phyloP scores from a whole-genome alignment of 2,329 filamentous ascomycete genomes.

The Boeremia exigua region DNA sequence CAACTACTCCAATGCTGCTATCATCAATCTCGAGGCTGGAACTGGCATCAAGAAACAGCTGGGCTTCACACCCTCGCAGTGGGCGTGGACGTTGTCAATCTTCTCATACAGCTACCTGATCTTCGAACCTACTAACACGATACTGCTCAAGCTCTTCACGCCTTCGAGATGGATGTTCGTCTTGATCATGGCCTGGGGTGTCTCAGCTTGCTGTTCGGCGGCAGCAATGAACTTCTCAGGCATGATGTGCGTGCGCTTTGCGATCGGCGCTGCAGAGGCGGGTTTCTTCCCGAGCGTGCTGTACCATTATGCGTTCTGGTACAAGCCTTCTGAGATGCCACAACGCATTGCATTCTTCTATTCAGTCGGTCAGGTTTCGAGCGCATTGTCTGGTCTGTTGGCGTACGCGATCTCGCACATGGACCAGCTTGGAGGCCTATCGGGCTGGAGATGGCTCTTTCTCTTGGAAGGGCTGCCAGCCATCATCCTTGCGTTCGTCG shows the following conservation, averaged over 20 bases:
- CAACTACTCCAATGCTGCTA: slow-evolving; percentile 41
- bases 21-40: slow-evolving; percentile 44
- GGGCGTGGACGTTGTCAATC: slow-evolving; percentile 41
- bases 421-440: slow-evolving; percentile 56
- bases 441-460: slow-evolving; percentile 41
- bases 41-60: slow-evolving; percentile 43
- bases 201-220: slow-evolving; percentile 24
- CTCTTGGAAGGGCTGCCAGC: slow-evolving; percentile 24
- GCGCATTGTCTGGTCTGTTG: slow-evolving; percentile 41
- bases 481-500: slow-evolving; percentile 23
- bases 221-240: slow-evolving; percentile 26
- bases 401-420: slow-evolving; percentile 65
- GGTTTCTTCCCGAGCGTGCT: slow-evolving; percentile 24
- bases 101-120: slow-evolving; percentile 44
- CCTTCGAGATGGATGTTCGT: slow-evolving; percentile 29
- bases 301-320: slow-evolving; percentile 61
- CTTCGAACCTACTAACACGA: slow-evolving; percentile 34
- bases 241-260: slow-evolving; percentile 30
- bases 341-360: slow-evolving; percentile 47
- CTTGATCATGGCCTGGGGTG: slow-evolving; percentile 35
- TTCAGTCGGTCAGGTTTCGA: slow-evolving; percentile 53
- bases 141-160: slow-evolving; percentile 25
- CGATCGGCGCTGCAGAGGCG: slow-evolving; percentile 27
- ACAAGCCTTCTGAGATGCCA: slow-evolving; percentile 44
- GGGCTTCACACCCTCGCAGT: slow-evolving; percentile 34